Evolutionary conservation across 2,329 filamentous ascomycete species (phyloP).

Genomic region (Diaporthe sp.): DNA sequence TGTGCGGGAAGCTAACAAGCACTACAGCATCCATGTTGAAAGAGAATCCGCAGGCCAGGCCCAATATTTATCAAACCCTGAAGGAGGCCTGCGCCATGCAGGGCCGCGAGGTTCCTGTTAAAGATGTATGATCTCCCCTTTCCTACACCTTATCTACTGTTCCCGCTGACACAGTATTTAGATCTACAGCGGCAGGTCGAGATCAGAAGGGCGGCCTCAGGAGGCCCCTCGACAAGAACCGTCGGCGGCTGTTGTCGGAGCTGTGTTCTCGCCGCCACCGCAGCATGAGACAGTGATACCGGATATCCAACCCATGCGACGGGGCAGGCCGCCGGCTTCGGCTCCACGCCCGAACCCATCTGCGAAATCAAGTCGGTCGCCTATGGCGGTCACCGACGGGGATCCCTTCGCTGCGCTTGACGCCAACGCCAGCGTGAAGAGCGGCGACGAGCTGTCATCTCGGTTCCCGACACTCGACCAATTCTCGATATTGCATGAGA

Average conservation of each 20-base stretch:
- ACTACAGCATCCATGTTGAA: constrained; percentile 85
- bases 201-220: constrained; percentile 71
- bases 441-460: constrained; percentile 82
- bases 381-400: constrained; percentile 75
- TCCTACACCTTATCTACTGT: constrained; percentile 41
- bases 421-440: constrained; percentile 60
- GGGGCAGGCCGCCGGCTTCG: constrained; percentile 77
- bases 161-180: constrained; percentile 53
- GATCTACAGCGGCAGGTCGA: constrained; percentile 79
- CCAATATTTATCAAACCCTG: constrained; percentile 95
- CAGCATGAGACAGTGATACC: constrained; percentile 82
- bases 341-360: constrained; percentile 53
- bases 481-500: constrained; percentile 90
- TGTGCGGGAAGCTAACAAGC: constrained; percentile 24
- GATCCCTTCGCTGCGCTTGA: constrained; percentile 96
- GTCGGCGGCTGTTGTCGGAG: constrained; percentile 78
- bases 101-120: constrained; percentile 86
- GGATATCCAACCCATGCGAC: constrained; percentile 93
- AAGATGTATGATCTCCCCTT: constrained; percentile 76
- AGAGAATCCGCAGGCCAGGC: constrained; percentile 82
- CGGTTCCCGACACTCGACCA: constrained; percentile 94
- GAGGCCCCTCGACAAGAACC: constrained; percentile 68
- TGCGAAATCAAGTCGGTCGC: constrained; percentile 75
- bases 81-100: constrained; percentile 91
- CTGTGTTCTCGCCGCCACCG: constrained; percentile 83